Conservation (phyloP, 2,329 filamentous ascomycete species). For the Geosmithia morbida region DNA sequence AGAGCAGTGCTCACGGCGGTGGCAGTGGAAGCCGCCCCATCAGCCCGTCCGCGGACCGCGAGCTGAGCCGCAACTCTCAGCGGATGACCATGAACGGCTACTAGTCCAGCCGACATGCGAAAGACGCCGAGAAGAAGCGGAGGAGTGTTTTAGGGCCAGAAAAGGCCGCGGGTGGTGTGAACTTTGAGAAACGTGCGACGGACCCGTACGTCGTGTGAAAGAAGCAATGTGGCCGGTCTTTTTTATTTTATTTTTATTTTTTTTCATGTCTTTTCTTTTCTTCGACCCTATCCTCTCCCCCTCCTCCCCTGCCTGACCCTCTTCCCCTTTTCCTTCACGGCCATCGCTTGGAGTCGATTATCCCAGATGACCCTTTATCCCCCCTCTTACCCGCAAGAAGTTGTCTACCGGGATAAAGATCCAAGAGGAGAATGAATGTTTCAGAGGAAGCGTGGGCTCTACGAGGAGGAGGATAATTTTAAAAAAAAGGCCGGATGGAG, state of each 20-base stretch:
- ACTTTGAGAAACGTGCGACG: not conserved
- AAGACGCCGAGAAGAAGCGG: not conserved
- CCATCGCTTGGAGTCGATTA: not conserved
- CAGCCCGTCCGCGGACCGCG: slow-evolving; percentile 84
- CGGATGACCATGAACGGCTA: slow-evolving; percentile 99
- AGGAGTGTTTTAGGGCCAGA: not conserved
- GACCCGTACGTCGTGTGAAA: not conserved
- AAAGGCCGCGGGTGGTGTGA: not conserved
- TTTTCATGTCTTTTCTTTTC: not conserved
- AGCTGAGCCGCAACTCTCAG: slow-evolving; percentile 93
- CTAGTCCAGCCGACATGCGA: slow-evolving; percentile 30
- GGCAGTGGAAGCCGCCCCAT: slow-evolving; percentile 80
- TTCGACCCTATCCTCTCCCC: not conserved
- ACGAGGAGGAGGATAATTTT: not conserved
- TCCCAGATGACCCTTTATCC: not conserved
- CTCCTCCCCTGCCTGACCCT: not conserved
- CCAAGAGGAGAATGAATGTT: too few relatives aligned
- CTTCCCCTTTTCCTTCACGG: not conserved
- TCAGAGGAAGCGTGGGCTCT: not conserved
- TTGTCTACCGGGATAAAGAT: not conserved
- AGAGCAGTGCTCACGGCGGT: slow-evolving; percentile 78
- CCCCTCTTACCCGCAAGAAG: too few relatives aligned
- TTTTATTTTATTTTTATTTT: not conserved
- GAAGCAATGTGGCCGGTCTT: not conserved
- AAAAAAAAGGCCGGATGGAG: slow-evolving; percentile 1